phyloP scores from a whole-genome alignment of 176 grass and related monocot genomes.

The Oryza meyeriana region DNA sequence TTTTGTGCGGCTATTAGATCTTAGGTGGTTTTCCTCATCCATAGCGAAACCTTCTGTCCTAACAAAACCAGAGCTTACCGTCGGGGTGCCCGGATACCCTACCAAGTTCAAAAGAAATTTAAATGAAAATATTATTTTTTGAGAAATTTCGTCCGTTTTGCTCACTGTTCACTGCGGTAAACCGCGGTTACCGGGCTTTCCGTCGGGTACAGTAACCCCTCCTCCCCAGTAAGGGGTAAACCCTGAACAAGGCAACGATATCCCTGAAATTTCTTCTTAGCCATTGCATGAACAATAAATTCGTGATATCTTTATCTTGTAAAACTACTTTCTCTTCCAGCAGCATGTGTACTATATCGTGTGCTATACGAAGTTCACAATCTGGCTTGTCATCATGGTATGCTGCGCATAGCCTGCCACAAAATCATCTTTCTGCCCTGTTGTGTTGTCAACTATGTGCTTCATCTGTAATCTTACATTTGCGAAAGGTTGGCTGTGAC shows the following conservation, averaged over 20 bases:
- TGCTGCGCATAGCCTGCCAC: not conserved
- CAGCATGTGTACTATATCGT: not conserved
- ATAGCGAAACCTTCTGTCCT: not conserved
- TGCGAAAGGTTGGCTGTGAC: not conserved
- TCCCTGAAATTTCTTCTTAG: not conserved
- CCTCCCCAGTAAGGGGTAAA: too few species aligned
- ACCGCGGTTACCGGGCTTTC: too few species aligned
- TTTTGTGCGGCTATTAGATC: not conserved
- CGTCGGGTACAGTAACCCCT: too few species aligned
- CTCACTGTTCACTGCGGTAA: too few species aligned
- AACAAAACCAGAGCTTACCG: too few species aligned
- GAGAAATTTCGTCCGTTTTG: too few species aligned
- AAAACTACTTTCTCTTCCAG: not conserved
- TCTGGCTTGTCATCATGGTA: not conserved
- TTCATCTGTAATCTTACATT: not conserved
- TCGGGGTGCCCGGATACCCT: too few species aligned
- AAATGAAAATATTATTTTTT: too few species aligned
- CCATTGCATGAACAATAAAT: not conserved
- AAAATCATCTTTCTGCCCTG: not conserved
- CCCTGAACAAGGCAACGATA: not conserved
- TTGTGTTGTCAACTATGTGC: not conserved
- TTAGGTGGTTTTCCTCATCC: not conserved
- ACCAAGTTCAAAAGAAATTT: too few species aligned
- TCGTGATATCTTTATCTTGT: not conserved
- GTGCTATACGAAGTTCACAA: not conserved